Evolutionary conservation across 2,329 filamentous ascomycete genomes (phyloP), one percentile per base, ranked within the genome.

Genomic region (Nemania serpens): DNA sequence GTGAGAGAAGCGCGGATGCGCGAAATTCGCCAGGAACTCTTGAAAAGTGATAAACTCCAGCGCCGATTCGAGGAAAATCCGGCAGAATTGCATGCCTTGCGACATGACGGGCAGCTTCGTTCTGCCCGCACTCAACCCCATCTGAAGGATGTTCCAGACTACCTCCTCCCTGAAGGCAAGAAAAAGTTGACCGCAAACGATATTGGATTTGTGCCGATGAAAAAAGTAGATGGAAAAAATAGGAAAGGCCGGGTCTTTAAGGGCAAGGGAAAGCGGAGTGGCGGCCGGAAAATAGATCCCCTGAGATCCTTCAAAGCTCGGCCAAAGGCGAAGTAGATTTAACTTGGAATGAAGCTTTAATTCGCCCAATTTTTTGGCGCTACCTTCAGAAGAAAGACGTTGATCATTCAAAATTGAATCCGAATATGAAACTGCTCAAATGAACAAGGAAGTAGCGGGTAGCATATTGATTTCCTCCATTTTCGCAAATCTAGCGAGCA

Each of bases 31-130:
- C 65, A 67, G 52, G 65, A 67, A 33, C 50, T 67, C n/a, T 37
- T 66, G n/a, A 96, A 96, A 79, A 94, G 90, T 66, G 94, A 98
- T 73, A 97, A 97, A 77, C 80, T 99, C 56, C 93, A 95, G 77
- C 85, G 93, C 53, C 92, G 98, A 80, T 99, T 98, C 71, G 95
- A 98, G 74, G 95, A 99, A 76, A 97, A 99, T 74, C 95, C 95
- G 0, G 87, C 89, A 34, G 94, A 98, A 73, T 79, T 98, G 66
- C 86, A 87, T 39, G 92, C 97, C 73, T 81, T 98, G 67, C 86
- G 94, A 25, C 95, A 99, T 73, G 95, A 99, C 73, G 89, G 88
- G 39, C 94, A 97, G 75, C 81, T 96, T 58, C 85, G 93, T 62
- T 88, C 93, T 22, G 91, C 93, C 13, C 82, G 91, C 61, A 88